Percentiles rank a stretch among this genome's conserved stretches.
Conservation (phyloP, 345 rosid species). For the Citrus cavaleriei region DNA sequence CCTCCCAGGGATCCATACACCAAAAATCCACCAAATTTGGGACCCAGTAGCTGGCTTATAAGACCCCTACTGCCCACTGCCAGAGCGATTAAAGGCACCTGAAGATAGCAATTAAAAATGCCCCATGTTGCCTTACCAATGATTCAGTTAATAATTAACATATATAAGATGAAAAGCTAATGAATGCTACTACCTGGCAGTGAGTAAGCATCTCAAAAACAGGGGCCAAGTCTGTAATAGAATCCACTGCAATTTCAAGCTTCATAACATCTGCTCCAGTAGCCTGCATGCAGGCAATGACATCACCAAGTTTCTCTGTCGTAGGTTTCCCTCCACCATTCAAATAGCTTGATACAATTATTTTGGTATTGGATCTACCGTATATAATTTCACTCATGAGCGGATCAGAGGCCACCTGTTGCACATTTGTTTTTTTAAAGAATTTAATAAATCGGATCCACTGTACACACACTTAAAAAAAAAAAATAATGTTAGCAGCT, state of each 20-base stretch:
- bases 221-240: constrained; percentile 29
- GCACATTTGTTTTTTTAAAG: not conserved
- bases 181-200: constrained; percentile 13
- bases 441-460: not conserved
- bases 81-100: constrained; percentile 28
- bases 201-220: constrained; percentile 23
- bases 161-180: not conserved
- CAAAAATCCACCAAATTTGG: constrained; percentile 31
- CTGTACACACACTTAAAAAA: not conserved
- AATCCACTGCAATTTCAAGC: constrained; percentile 21
- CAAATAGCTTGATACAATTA: constrained; percentile 31
- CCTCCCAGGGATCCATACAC: constrained; percentile 27
- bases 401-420: constrained; percentile 30
- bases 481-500: no score
- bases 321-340: constrained; percentile 23
- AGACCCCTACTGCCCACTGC: constrained; percentile 35
- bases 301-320: constrained; percentile 21
- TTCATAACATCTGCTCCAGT: constrained; percentile 31
- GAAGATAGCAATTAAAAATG: not conserved
- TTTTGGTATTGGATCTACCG: constrained; percentile 22
- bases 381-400: constrained; percentile 23
- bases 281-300: constrained; percentile 30
- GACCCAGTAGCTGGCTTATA: constrained; percentile 30
- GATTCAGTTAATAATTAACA: not conserved
- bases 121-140: not conserved